Base-by-base conservation (phyloP, 495 filamentous ascomycete species). In the Aspergillus homomorphus region DNA sequence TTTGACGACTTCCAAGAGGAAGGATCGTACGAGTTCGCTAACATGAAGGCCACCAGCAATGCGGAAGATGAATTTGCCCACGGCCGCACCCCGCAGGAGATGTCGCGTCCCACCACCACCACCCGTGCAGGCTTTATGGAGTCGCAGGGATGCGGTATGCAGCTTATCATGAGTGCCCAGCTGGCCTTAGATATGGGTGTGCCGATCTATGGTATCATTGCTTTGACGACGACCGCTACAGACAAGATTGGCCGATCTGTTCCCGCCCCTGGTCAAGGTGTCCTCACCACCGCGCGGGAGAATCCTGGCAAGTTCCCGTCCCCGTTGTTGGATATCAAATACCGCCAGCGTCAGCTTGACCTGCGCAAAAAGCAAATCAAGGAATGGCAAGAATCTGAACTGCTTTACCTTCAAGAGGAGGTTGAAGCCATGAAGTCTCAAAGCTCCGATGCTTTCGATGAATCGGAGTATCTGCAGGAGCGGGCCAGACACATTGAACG, bases 1-100 rank as follows among this genome's bases (percentile, higher is more conserved):
- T 96, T 97, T 69, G 94, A 99, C 77, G 94, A 99, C 75, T 98
- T 99, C 82, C 91, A 95, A 63, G 94, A 99, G 76, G 94, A 99
- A 77, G 94, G 95, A 52, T 97, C 94, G 4, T 98, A 96, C 64
- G 94, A 99, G 73, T 99, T 99, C 69, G 94, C 94, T 80, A 99
- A 99, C 77, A 99, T 99, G 94, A 95, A 96, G 75, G 94, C 94
- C 30, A 99, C 94, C 45, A 96, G 90, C 81, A 99, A 97, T 64
- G 91, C 92, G 22, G 87, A 96, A 53, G 91, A 97, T 59, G 94
- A 98, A 67, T 89, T 98, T 66, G 91, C 89, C 7, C 93, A 97
- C 64, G 94, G 94, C 33, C 89, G 94, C 61, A 96, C 94, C 33
- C 95, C 94, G 0, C 85, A 85, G 68, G 94, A 99, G 77, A 99